Percentiles rank a stretch among this genome's conserved stretches.
Conservation (phyloP, 2,329 filamentous ascomycete species). For the Phyllosticta citriasiana region DNA sequence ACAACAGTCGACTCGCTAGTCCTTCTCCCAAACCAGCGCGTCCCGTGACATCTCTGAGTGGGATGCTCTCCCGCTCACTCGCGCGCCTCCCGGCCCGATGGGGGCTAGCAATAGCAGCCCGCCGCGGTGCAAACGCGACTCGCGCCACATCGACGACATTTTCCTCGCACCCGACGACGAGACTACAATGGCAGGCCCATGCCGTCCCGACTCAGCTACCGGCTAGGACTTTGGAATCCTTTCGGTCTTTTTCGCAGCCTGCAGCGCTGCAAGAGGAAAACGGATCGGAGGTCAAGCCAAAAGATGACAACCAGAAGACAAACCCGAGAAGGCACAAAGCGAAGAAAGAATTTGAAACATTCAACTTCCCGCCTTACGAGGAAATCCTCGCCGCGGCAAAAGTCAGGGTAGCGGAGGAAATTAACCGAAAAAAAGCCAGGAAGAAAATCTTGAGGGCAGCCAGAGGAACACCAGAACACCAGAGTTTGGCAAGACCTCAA, state of each 20-base stretch:
- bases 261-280: not conserved
- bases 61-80: not conserved
- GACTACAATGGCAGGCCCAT: not conserved
- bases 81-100: not conserved
- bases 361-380: too few species aligned
- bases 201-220: not conserved
- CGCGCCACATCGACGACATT: not conserved
- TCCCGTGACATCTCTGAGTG: not conserved
- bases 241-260: not conserved
- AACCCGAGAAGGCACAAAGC: not conserved
- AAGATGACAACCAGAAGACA: not conserved
- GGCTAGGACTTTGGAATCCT: too few species aligned
- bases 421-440: not conserved
- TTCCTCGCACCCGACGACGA: not conserved
- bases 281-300: too few species aligned
- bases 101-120: not conserved
- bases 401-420: too few species aligned
- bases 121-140: not conserved
- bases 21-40: too few species aligned
- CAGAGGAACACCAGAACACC: not conserved
- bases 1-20: too few species aligned
- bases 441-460: not conserved
- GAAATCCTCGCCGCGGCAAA: too few species aligned
- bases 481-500: not conserved
- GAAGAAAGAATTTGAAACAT: too few species aligned